Evolutionary conservation across 768 basidiomycete genomes (phyloP), one percentile per base, ranked within the genome.

Genomic region (Mrakia blollopis): DNA sequence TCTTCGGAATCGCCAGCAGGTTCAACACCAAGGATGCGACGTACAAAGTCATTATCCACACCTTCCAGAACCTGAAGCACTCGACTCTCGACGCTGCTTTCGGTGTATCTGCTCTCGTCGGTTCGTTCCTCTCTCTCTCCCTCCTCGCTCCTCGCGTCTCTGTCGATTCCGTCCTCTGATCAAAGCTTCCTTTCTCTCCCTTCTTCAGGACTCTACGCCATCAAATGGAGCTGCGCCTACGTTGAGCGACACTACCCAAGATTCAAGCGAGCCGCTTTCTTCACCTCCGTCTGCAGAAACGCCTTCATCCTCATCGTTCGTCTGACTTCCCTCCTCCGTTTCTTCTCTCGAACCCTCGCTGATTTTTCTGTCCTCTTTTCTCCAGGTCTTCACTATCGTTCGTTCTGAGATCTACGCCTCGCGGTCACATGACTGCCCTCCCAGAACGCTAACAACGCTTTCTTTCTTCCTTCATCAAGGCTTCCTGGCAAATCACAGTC

Each of bases 11-110:
- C 74, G 86, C 89, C 16, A 82, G 81, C 73, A 90, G 90, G 37
- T 92, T 97, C 83, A 73, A 77, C 65, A 77, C 76, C 50, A 72
- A 73, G 50, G 76, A 52, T 1, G 70, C 76, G 10, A 77, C 76
- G 0, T 77, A 73, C 30, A 41, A n/a, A 0, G 76, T 77, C 39
- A 77, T 77, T 71, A 77, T 77, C 85, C 91, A 98, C 83, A 92
- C 92, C 2, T 85, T 99, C 79, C 95, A 93, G 83, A 89, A 92
- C 74, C 86, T 97, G 68, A 90, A 89, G 3, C 78, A 85, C 37
- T 88, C 91, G 0, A 87, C 83, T 47, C 86, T 91, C 69, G 94
- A 99, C 82, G 95, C 97, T 0, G 94, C 94, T 0, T 95, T 91
- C 85, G 97, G 97, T 71, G 84, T 97, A 8, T 85, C 44, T 1